Percentiles rank a stretch among this genome's conserved stretches.
phyloP scores from a whole-genome alignment of 352 stramenopile genomes.

The Pythium oligandrum region DNA sequence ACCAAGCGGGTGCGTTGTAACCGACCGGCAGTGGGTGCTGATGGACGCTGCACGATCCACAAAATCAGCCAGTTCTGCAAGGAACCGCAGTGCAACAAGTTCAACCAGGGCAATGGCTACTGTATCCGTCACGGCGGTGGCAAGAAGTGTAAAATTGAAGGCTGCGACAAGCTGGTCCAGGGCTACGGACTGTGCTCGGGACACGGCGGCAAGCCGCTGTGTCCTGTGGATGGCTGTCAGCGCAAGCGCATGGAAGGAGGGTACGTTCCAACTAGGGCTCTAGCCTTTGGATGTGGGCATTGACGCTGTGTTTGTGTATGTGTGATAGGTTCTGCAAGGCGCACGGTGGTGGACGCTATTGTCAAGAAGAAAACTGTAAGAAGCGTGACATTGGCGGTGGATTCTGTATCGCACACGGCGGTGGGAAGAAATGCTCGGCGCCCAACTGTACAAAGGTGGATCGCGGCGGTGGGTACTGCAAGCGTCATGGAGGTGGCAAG shows the following conservation, averaged over 20 bases:
- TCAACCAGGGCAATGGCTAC: conserved; percentile 80
- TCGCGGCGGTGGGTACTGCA: conserved; percentile 75
- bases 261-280: no score
- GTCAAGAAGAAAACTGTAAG: conserved; percentile 65
- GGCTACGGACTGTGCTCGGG: conserved; percentile 82
- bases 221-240: conserved; percentile 64
- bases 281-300: no score
- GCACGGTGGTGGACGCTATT: conserved; percentile 78
- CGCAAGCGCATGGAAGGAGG: conserved; percentile 84
- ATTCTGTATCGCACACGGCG: conserved; percentile 82
- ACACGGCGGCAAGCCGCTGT: conserved; percentile 77
- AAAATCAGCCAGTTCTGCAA: conserved; percentile 85
- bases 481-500: conserved; percentile 82
- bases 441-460: conserved; percentile 76
- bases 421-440: conserved; percentile 77
- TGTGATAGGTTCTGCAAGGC: conserved; percentile 70
- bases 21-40: conserved; percentile 57
- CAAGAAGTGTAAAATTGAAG: conserved; percentile 78
- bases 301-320: not conserved
- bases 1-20: conserved; percentile 65
- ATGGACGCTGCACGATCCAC: conserved; percentile 73
- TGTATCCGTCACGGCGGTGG: conserved; percentile 84
- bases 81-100: conserved; percentile 72
- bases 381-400: conserved; percentile 83
- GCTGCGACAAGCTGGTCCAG: conserved; percentile 79